Evolutionary conservation across 139 green algal species (phyloP), one percentile per base, ranked within the genome.

Genomic region (Tetratostichococcus sp.): DNA sequence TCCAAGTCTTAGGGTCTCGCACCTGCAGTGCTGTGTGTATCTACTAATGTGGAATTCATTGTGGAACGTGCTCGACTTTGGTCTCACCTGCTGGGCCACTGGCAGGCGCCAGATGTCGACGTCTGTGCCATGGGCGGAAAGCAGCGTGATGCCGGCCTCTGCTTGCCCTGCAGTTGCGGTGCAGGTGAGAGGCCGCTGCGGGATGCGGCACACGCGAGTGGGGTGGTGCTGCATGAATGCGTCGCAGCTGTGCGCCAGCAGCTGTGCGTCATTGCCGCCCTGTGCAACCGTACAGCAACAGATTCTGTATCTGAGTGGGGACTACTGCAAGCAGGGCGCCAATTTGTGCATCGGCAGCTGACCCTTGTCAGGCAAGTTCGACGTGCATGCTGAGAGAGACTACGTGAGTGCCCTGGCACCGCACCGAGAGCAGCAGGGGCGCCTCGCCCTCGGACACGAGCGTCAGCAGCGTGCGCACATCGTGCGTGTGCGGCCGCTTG

Each of bases 401-500:
- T n/a, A n/a, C n/a, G n/a, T n/a, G n/a, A n/a, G n/a, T n/a, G n/a
- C n/a, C n/a, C n/a, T n/a, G n/a, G n/a, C n/a, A n/a, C n/a, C 50
- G 50, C 50, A 62, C 50, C 50, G 50, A 62, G 11, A 62, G 50
- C 34, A 71, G 65, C 65, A 89, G 74, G 8, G 77, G 31, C 28
- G 62, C 5, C 17, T 75, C 77, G 14, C 23, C 57, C 2, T 32
- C 72, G 43, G 57, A 42, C 5, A 28, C 28, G 4, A 25, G 33
- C 25, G 71, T 58, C 57, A 94, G 75, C 75, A 97, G 73, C 23
- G 89, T 83, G 8, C 91, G 82, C 69, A 96, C 90, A 72, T 98
- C 94, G 80, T 97, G 92, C 0, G 86, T 90, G 89, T 98, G 94
- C 0, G 92, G 85, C 4, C 88, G 81, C 81, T 94, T 93, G 70